Base-by-base conservation (phyloP, 768 basidiomycete genomes). In the Polyporus arcularius region DNA sequence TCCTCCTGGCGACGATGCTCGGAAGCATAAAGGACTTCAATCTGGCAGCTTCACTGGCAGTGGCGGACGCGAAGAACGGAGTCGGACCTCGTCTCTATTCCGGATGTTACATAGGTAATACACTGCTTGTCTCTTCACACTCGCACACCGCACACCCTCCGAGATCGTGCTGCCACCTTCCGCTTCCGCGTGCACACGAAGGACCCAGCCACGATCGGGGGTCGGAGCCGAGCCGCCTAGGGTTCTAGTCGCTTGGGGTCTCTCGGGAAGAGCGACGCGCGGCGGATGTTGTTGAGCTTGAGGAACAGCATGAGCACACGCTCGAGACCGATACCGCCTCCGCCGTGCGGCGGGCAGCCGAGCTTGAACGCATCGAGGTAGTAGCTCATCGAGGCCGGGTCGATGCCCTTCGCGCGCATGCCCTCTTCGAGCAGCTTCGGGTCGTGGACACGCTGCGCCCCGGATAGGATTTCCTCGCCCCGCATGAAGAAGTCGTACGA, bases 401-500 rank as follows among this genome's bases (percentile, higher is more conserved):
- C 92, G 64, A 98, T 88, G 12, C 92, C 94, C 72, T 90, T 92
- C 65, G 77, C 79, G 60, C 81, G 82, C 95, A 98, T 98, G 75
- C 91, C 85, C 76, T 92, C 84, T 54, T 79, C 80, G 62, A 98
- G 85, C 55, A 98, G 78, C 11, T 76, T 75, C 5, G 97, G 85
- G 66, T 98, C 94, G 76, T 99, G 97, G 57, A 98, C 88, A 75
- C 97, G 94, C 74, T 99, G 97, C 30, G 96, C 97, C 15, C 97
- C 97, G 4, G 96, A 98, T 42, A 98, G 82, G 70, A 99, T 98
- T 75, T 99, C 97, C 76, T 99, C 95, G 11, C 97, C 97, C 35
- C 97, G 86, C 96, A 99, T 98, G 84, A 99, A 98, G 79, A 99
- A 98, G 77, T 99, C 97, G 75, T 98, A 99, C 26, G 97, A 98